Evolutionary conservation across 2,329 filamentous ascomycete species (phyloP).

Genomic region (Fusarium euwallaceae): DNA sequence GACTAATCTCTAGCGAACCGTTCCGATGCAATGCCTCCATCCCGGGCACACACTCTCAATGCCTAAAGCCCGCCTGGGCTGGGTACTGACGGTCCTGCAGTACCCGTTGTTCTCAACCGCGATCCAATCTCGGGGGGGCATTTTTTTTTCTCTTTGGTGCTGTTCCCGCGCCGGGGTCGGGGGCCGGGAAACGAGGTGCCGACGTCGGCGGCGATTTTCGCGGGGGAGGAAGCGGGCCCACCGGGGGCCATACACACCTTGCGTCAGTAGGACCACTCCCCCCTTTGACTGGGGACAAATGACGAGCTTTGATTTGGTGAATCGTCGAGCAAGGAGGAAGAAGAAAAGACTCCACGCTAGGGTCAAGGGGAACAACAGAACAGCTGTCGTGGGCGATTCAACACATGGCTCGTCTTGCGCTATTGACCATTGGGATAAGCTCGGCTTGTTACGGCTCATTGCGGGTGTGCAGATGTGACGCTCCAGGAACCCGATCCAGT

Average conservation of each 20-base stretch:
- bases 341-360: conserved; percentile 27
- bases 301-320: conserved; percentile 25
- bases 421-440: conserved; percentile 8
- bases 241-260: conserved; percentile 7
- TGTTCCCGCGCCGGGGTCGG: conserved; percentile 13
- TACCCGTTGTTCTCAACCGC: conserved; percentile 4
- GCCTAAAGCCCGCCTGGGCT: not conserved
- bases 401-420: conserved; percentile 16
- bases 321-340: not conserved
- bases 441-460: conserved; percentile 34
- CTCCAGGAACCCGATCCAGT: not conserved
- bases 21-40: not conserved
- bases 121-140: conserved; percentile 1
- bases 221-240: conserved; percentile 26
- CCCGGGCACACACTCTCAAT: not conserved
- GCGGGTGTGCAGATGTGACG: conserved; percentile 1
- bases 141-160: conserved; percentile 14
- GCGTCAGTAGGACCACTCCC: conserved; percentile 32
- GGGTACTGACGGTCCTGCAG: conserved; percentile 20
- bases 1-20: not conserved
- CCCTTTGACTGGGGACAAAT: conserved; percentile 9
- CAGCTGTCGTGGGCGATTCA: conserved; percentile 19
- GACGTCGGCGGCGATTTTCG: conserved; percentile 44
- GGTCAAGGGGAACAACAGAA: conserved; percentile 29
- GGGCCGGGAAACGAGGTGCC: conserved; percentile 34